Evolutionary conservation across 2,329 filamentous ascomycete species (phyloP).

Genomic region (Talaromyces verruculosus): DNA sequence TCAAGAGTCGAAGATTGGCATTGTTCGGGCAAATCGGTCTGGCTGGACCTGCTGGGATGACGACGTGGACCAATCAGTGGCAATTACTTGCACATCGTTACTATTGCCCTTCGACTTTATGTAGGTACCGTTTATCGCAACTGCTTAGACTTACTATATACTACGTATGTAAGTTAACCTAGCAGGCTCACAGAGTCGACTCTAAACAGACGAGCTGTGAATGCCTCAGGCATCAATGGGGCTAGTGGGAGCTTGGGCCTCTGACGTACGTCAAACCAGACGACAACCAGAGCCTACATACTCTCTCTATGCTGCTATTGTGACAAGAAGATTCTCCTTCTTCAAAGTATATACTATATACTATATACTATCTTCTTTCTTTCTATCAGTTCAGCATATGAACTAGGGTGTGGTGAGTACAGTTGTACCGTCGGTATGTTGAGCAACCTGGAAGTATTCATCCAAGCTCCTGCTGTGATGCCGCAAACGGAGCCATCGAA

Average conservation of each 20-base stretch:
- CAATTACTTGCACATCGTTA: slow-evolving; percentile 8
- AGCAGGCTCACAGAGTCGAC: too few relatives aligned
- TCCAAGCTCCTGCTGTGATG: neutral
- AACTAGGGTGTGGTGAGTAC: too few relatives aligned
- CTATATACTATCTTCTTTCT: neutral
- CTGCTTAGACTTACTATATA: neutral
- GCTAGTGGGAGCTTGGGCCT: slow-evolving; percentile 20
- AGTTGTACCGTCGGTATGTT: neutral
- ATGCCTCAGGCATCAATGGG: slow-evolving; percentile 3
- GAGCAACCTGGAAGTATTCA: neutral
- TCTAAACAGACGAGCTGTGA: neutral
- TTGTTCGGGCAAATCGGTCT: neutral
- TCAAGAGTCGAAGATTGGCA: neutral
- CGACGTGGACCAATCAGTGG: slow-evolving; percentile 20
- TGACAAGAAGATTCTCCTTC: too few relatives aligned
- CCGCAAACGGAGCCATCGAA: slow-evolving; percentile 2
- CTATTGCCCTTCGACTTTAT: neutral
- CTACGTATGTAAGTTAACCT: neutral
- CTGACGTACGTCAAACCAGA: slow-evolving; percentile 15
- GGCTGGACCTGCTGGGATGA: neutral
- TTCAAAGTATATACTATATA: neutral
- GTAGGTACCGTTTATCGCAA: neutral
- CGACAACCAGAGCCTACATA: neutral
- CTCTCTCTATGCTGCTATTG: neutral
- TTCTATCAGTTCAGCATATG: neutral